Conservation (phyloP, 2,329 filamentous ascomycete genomes). For the Penicillium sp. region DNA sequence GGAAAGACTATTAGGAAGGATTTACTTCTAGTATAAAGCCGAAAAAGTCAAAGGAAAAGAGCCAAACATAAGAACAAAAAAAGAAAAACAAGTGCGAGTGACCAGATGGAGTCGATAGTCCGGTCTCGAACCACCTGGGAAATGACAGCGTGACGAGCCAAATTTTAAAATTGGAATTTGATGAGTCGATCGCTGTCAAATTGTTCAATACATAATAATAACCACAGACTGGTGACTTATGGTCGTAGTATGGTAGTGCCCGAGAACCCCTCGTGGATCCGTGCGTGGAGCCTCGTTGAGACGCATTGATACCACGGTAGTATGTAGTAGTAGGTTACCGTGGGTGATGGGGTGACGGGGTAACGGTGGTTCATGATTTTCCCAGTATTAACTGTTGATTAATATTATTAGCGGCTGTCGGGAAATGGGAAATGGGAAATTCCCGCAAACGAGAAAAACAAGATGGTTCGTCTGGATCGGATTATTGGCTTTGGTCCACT, state of each 20-base stretch:
- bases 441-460: not conserved
- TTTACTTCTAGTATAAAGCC: not conserved
- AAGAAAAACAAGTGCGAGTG: not conserved
- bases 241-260: not conserved
- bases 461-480: constrained; percentile 15
- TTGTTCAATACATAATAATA: too few relatives aligned
- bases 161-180: constrained; percentile 1
- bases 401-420: not conserved
- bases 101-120: constrained; percentile 14
- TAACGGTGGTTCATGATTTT: too few relatives aligned
- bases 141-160: constrained; percentile 13
- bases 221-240: not conserved
- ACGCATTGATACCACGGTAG: constrained; percentile 26
- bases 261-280: not conserved
- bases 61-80: not conserved
- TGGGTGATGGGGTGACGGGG: not conserved
- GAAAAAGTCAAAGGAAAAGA: not conserved
- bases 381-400: not conserved
- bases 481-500: not conserved
- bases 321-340: too few relatives aligned
- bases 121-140: constrained; percentile 30
- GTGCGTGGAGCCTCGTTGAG: not conserved
- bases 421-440: constrained; percentile 9
- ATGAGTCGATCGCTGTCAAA: constrained; percentile 15
- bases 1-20: not conserved